Base-by-base conservation (phyloP, 139 green algal genomes). In the Coelastrella sp. region DNA sequence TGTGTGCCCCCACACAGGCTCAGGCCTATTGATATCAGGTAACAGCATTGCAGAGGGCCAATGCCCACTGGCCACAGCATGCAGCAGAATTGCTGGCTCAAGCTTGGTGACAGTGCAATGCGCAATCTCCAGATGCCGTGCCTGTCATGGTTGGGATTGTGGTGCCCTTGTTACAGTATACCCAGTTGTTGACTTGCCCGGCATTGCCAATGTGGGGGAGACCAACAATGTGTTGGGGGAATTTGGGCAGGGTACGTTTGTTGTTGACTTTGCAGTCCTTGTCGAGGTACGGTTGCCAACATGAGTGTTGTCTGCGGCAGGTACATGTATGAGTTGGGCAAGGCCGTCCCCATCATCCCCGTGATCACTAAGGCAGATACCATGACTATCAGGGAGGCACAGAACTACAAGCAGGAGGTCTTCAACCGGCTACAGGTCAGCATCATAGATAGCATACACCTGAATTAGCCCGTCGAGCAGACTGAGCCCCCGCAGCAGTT, bases 341-440 rank as follows among this genome's bases (percentile, higher is more conserved):
- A 93, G 64, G 80, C 92, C 13, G 95, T 96, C 75, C 95, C 96
- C 6, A 94, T 97, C 71, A 92, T 97, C 89, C 96, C 96, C 0
- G 90, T 97, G 4, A 92, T 97, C 7, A 96, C 93, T 66, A 97
- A 97, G 84, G 93, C 94, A 2, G 96, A 97, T 90, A 97, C 95
- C 7, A 97, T 97, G 96, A 97, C 94, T 13, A 96, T 96, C 66
- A 68, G 90, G 6, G 96, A 97, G 92, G 95, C 94, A 17, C 91
- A 92, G 59, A 93, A 92, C 58, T 95, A 93, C 87, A 92, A 95
- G 79, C 92, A 93, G 22, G 94, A 97, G 65, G 95, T 97, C 56
- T 92, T 94, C 76, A 94, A 89, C 88, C 92, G 92, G 84, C 93
- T 97, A 54, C 75, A 90, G 86, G 86, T 90, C 32, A 47, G 32